Percentiles rank a stretch among this genome's conserved stretches.
Evolutionary conservation across 371 early-diverging fungal genomes (phyloP).

Genomic region (Syncephalis fuscata): DNA sequence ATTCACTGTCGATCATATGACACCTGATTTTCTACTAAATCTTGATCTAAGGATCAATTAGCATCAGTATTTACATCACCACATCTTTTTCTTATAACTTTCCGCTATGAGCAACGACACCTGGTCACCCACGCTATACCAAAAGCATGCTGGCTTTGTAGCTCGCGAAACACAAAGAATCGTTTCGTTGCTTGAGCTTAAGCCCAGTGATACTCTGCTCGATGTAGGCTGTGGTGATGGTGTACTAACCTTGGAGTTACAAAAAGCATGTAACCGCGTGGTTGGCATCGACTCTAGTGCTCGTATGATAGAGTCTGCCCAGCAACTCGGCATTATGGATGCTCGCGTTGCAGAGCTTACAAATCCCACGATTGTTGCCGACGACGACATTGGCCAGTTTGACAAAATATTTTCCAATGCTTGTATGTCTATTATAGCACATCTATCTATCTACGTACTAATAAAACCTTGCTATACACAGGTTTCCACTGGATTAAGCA

Average conservation of each 20-base stretch:
- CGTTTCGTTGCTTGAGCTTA: too few species aligned
- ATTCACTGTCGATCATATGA: too few species aligned
- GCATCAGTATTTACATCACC: too few species aligned
- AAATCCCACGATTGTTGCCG: slow-evolving; percentile 12
- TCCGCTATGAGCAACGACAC: too few species aligned
- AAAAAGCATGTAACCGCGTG: slow-evolving; percentile 20
- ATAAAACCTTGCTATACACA: slow-evolving; percentile 4
- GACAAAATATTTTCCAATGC: slow-evolving; percentile 47
- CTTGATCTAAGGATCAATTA: too few species aligned
- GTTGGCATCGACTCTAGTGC: slow-evolving; percentile 43
- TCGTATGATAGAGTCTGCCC: slow-evolving; percentile 36
- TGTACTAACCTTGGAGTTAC: slow-evolving; percentile 29
- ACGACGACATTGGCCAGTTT: slow-evolving; percentile 21
- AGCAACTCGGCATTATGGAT: slow-evolving; percentile 9
- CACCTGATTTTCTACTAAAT: too few species aligned
- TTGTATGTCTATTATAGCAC: slow-evolving; percentile 10
- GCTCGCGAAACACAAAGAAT: too few species aligned
- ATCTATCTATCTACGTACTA: slow-evolving; percentile 8
- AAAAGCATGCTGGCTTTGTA: too few species aligned
- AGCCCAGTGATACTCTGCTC: too few species aligned
- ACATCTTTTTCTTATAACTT: too few species aligned
- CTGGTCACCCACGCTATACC: too few species aligned
- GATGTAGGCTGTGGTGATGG: slow-evolving; percentile 64
- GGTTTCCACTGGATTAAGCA: slow-evolving; percentile 67
- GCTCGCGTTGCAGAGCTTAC: slow-evolving; percentile 26